Percentiles rank a stretch among this genome's conserved stretches.
These are phyloP conservation scores for Candida golubevii DNA, from an alignment of 805 yeast genomes.

Conservation along the genomic window DNA sequence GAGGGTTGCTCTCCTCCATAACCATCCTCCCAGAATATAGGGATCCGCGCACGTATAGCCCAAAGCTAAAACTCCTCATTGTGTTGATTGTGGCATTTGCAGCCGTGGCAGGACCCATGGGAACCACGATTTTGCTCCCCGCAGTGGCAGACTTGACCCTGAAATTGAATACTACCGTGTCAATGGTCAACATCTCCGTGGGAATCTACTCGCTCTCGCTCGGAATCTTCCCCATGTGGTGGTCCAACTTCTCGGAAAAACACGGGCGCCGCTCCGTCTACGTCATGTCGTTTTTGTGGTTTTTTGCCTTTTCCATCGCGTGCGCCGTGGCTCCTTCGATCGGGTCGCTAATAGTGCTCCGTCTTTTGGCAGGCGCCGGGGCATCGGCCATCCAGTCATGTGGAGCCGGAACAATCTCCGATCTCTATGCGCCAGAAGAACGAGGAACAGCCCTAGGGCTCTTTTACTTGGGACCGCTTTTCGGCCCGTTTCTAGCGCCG, in stretches of 20 bases:
- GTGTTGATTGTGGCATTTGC: constrained; percentile 68
- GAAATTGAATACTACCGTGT: constrained; percentile 52
- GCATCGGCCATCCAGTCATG: constrained; percentile 81
- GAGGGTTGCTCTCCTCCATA: constrained; percentile 55
- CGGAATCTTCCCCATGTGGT: constrained; percentile 84
- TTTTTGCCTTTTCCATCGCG: constrained; percentile 67
- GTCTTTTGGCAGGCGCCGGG: constrained; percentile 76
- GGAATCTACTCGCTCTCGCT: constrained; percentile 72
- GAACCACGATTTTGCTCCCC: constrained; percentile 77
- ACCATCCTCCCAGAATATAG: constrained; percentile 64
- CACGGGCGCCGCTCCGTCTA: constrained; percentile 75
- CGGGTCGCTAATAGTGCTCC: constrained; percentile 57
- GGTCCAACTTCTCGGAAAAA: constrained; percentile 76
- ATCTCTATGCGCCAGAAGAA: constrained; percentile 58
- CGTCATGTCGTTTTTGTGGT: constrained; percentile 58
- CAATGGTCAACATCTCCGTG: constrained; percentile 69
- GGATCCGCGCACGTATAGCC: constrained; percentile 65
- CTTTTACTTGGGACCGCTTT: constrained; percentile 74
- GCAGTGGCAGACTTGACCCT: constrained; percentile 59
- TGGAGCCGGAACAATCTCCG: constrained; percentile 86
- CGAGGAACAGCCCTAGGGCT: constrained; percentile 79
- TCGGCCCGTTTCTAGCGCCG: constrained; percentile 79
- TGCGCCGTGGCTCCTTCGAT: constrained; percentile 63
- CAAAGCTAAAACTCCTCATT: constrained; percentile 44
- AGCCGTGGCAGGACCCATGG: constrained; percentile 84